Conservation (phyloP, 352 stramenopile genomes). For the Phytopythium cucurbitacearum region DNA sequence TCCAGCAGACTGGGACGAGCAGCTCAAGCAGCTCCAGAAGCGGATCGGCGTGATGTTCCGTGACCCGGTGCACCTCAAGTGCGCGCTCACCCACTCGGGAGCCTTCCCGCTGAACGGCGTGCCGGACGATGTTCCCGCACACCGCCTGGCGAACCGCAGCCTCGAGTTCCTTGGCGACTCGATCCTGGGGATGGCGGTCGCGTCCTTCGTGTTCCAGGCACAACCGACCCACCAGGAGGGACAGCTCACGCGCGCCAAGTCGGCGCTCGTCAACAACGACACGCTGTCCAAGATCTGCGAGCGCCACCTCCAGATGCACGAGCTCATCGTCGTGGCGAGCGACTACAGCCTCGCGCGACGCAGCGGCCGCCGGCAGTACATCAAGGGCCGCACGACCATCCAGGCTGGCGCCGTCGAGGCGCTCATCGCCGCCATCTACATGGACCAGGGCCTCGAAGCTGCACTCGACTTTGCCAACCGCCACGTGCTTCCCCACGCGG, state of each 20-base stretch:
- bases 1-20: slow-evolving; percentile 42
- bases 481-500: slow-evolving; percentile 49
- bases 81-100: slow-evolving; percentile 74
- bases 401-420: slow-evolving; percentile 69
- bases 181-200: slow-evolving; percentile 53
- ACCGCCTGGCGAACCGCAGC: slow-evolving; percentile 76
- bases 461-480: slow-evolving; percentile 65
- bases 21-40: slow-evolving; percentile 45
- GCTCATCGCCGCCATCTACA: slow-evolving; percentile 74
- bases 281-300: slow-evolving; percentile 62
- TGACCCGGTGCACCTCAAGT: slow-evolving; percentile 53
- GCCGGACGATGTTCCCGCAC: slow-evolving; percentile 28
- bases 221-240: slow-evolving; percentile 68
- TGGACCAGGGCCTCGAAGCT: slow-evolving; percentile 67
- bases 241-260: slow-evolving; percentile 66
- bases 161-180: slow-evolving; percentile 83
- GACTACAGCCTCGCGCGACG: slow-evolving; percentile 30
- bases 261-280: slow-evolving; percentile 72
- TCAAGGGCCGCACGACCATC: slow-evolving; percentile 66
- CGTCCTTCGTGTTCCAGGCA: slow-evolving; percentile 71
- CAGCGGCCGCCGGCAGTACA: slow-evolving; percentile 20
- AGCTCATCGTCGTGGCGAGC: slow-evolving; percentile 55
- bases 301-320: slow-evolving; percentile 47
- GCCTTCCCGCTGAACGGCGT: slow-evolving; percentile 41
- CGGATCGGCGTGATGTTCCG: slow-evolving; percentile 60